phyloP scores from a whole-genome alignment of 2,329 filamentous ascomycete genomes.

The Fusarium nurragi region DNA sequence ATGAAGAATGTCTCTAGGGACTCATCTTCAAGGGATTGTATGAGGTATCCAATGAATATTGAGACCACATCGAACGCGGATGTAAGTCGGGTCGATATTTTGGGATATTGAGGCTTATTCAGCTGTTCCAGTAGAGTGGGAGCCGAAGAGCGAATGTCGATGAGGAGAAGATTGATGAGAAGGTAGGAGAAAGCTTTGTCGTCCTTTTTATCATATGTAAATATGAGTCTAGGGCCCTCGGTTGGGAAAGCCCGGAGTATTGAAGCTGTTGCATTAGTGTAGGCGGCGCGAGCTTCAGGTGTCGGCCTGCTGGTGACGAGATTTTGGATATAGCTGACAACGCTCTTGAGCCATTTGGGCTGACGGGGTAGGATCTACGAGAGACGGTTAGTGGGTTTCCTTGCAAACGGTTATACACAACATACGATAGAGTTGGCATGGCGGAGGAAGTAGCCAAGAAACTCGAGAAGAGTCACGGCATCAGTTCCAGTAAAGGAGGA shows the following conservation, averaged over 20 bases:
- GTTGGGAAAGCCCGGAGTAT: constrained; percentile 65
- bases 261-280: constrained; percentile 66
- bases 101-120: constrained; percentile 63
- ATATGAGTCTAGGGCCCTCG: constrained; percentile 60
- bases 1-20: constrained; percentile 55
- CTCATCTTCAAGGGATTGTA: constrained; percentile 63
- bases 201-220: constrained; percentile 55
- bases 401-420: neutral
- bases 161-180: constrained; percentile 70
- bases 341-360: constrained; percentile 62
- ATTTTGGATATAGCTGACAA: constrained; percentile 60
- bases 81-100: constrained; percentile 63
- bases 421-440: constrained; percentile 60
- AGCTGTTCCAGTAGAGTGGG: constrained; percentile 68
- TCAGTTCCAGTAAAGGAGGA: constrained; percentile 68
- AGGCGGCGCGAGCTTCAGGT: constrained; percentile 64
- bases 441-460: constrained; percentile 63
- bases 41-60: constrained; percentile 66
- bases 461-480: constrained; percentile 66
- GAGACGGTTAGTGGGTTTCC: constrained; percentile 12
- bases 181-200: constrained; percentile 69
- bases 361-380: constrained; percentile 58
- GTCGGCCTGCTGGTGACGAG: constrained; percentile 66
- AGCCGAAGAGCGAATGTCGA: constrained; percentile 71
- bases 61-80: constrained; percentile 71